Evolutionary conservation across 2,329 filamentous ascomycete genomes (phyloP), one percentile per base, ranked within the genome.

Genomic region (Fusarium subglutinans): DNA sequence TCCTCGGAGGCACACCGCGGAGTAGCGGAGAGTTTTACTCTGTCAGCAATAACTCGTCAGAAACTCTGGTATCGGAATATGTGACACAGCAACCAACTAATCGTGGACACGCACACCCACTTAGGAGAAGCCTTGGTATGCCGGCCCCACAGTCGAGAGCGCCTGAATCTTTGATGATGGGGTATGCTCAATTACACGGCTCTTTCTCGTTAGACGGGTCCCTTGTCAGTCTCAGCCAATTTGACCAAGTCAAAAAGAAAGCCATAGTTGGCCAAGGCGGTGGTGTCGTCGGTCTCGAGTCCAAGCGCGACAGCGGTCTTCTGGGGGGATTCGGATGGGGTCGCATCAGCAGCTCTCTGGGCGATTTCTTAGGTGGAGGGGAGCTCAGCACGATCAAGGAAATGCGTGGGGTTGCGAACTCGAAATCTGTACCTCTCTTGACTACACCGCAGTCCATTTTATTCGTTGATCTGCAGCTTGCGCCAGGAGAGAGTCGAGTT

Each of bases 11-110:
- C 9, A 98, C 96, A 35, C 95, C 94, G 30, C 88, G 96, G 77
- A 98, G 94, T 73, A 99, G 96, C 80, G 93, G 93, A 61, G 96
- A 99, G 79, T 97, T 98, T 78, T 98, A 98, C 82, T 95, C 95
- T 2, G 85, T 96, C 81, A 98, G 96, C 84, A 98, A 98, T 80
- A 93, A 98, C 79, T 98, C 96, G 12, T 94, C 93, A 22, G 96
- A 99, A 81, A 99, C 96, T 7, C 81, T 98, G 54, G 92, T 92
- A 17, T 99, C 96, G 0, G 96, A 98, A 82, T 97, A 97, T 79
- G 89, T 93, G 20, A 85, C 91, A 24, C 90, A 92, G 51, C 78
- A 91, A 56, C 78, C 78, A 13, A 66, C 69, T 22, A 30, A 70
- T 37, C 76, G 84, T 58, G 77, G 80, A 4, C 79, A 82, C 18